Conservation (phyloP, 148 eudicot species). For the Spergularia marina region DNA sequence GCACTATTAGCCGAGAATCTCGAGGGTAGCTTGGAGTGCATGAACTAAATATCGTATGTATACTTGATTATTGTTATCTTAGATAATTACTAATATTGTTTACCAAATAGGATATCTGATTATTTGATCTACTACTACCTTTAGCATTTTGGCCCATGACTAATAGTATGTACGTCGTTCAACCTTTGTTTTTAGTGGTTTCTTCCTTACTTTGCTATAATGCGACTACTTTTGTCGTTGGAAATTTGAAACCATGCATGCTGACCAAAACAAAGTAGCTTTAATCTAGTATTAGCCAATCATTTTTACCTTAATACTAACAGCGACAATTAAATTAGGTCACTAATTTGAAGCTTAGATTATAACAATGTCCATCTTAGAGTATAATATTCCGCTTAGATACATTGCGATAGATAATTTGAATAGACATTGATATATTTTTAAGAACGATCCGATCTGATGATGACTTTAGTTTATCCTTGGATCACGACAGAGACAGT, state of each 20-base stretch:
- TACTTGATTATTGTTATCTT: too few relatives aligned
- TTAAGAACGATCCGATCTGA: too few relatives aligned
- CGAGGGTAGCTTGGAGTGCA: too few relatives aligned
- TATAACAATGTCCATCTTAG: neutral
- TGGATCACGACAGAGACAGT: slow-evolving; percentile 1
- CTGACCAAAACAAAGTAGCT: neutral
- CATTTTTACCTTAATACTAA: neutral
- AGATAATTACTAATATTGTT: neutral
- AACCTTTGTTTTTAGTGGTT: neutral
- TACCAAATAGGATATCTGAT: slow-evolving; percentile 1
- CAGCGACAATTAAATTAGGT: slow-evolving; percentile 9
- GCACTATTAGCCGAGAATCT: neutral
- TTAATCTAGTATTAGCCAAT: neutral
- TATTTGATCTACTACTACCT: neutral
- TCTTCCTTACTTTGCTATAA: neutral
- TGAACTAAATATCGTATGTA: too few relatives aligned
- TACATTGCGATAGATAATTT: too few relatives aligned
- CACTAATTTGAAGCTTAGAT: neutral
- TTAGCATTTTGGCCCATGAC: slow-evolving; percentile 9
- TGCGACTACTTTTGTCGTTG: slow-evolving; percentile 1
- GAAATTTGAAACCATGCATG: neutral
- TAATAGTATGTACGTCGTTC: neutral
- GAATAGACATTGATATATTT: too few relatives aligned
- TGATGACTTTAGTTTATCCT: too few relatives aligned
- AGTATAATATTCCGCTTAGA: too few relatives aligned